Evolutionary conservation across 2,329 filamentous ascomycete species (phyloP), one percentile per base, ranked within the genome.

Genomic region (Didymella exigua): DNA sequence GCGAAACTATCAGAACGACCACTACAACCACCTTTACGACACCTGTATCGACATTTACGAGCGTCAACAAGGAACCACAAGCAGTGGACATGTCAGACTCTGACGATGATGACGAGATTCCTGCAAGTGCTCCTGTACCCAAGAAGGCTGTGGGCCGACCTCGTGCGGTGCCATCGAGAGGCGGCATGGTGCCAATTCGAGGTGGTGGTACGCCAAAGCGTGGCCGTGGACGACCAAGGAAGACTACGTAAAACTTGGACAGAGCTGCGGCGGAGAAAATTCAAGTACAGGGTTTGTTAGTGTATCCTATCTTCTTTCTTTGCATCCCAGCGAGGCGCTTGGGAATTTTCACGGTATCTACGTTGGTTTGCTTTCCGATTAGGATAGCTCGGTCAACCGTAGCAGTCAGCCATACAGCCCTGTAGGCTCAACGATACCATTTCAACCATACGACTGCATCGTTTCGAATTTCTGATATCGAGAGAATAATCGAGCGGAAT

Each of bases 101-200:
- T 2, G 70, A 71, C 40, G 66, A 65, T 26, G 71, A 74, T 30
- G 72, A 70, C 19, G 69, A 70, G 11, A 66, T 75, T 29, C 71
- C 71, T 5, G 73, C 71, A 0, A 71, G 49, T 31, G 62, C 68
- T 13, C 66, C 68, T 5, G 34, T 40, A 7, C 43, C 54, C 2
- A 72, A 67, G 55, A 63, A 36, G 23, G 38, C 58, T 13, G 38
- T 66, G 8, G 65, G 66, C 9, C 54, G 62, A 49, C 60, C 62
- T 1, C 55, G 66, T 21, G 40, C 64, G 7, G 52, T 63, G 40
- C 57, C 61, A 2, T 31, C 43, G 8, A 51, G 54, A 16, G 54
- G 54, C 2, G 47, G 42, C 2, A 62, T 73, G 50, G 52, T 62
- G 4, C 65, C 65, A 1, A 66, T 62, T 2, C 58, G 70, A 31